phyloP scores from a whole-genome alignment of 2,329 filamentous ascomycete species.

The Macrophomina tecta region DNA sequence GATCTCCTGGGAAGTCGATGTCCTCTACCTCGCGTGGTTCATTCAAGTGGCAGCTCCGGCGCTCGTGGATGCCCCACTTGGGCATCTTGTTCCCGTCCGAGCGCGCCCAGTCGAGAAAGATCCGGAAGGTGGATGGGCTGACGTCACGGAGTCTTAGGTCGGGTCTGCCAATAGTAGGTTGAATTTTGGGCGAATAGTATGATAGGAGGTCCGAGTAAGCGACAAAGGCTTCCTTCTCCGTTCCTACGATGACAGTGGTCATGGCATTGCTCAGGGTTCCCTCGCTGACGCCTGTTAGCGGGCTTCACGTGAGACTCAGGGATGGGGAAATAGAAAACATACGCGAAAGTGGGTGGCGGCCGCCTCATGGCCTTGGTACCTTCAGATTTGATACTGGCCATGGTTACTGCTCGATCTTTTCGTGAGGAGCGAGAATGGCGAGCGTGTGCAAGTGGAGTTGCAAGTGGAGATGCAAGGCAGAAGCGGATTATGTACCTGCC shows the following conservation, averaged over 20 bases:
- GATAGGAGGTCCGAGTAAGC: neutral
- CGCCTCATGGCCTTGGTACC: neutral
- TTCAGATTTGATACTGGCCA: neutral
- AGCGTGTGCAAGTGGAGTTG: neutral
- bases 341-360: slow-evolving; percentile 5
- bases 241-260: neutral
- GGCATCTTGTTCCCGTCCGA: neutral
- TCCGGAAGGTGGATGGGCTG: neutral
- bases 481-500: neutral
- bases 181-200: neutral
- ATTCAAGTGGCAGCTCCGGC: neutral
- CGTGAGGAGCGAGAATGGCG: neutral
- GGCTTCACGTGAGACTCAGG: no score
- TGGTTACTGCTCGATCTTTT: neutral
- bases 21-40: neutral
- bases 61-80: neutral
- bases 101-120: slow-evolving; percentile 21
- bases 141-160: neutral
- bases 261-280: neutral
- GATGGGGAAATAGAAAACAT: neutral
- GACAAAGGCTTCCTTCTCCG: neutral
- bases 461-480: neutral
- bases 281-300: neutral
- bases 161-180: neutral
- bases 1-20: neutral